Evolutionary conservation across 140 eudicot genomes (phyloP), one percentile per base, ranked within the genome.

Genomic region (Stevia rebaudiana): DNA sequence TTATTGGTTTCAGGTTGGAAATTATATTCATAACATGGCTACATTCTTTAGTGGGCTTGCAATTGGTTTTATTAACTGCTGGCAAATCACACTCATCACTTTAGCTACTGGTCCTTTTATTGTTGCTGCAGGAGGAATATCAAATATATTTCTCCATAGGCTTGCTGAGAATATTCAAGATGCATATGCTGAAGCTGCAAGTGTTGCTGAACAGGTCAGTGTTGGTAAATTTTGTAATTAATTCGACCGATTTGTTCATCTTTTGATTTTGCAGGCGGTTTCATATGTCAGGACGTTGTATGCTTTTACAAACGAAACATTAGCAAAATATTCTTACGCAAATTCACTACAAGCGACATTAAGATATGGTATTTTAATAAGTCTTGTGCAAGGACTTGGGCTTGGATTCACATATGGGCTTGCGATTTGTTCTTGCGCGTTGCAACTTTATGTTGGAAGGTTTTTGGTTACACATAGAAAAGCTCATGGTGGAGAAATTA

Each of bases 111-210:
- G 98, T 4, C 98, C 98, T 42, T 84, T 92, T 31, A 92, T 92
- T 73, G 98, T 92, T 48, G 98, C 98, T 72, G 98, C 98, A 11
- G 98, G 98, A 69, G 98, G 98, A 75, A 83, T 92, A 80, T 92
- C 98, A 48, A 92, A 92, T 65, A 92, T 92, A 47, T 92, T 92
- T 78, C 87, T 92, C 42, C 98, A 92, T 74, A 88, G 96, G 62
- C 98, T 92, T 74, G 98, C 98, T 7, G 98, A 92, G 75, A 92
- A 85, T 71, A 92, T 92, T 67, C 98, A 92, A 76, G 98, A 92
- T 79, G 98, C 98, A 16, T 92, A 92, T 77, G 98, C 98, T 22
- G 98, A 92, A 85, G 98, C 98, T 60, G 98, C 98, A 67, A 83
- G 96, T 74, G 86, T 92, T 59, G 98, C 98, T 63, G 98, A 92